phyloP scores from a whole-genome alignment of 2,329 filamentous ascomycete genomes.

The Colletotrichum sp. region DNA sequence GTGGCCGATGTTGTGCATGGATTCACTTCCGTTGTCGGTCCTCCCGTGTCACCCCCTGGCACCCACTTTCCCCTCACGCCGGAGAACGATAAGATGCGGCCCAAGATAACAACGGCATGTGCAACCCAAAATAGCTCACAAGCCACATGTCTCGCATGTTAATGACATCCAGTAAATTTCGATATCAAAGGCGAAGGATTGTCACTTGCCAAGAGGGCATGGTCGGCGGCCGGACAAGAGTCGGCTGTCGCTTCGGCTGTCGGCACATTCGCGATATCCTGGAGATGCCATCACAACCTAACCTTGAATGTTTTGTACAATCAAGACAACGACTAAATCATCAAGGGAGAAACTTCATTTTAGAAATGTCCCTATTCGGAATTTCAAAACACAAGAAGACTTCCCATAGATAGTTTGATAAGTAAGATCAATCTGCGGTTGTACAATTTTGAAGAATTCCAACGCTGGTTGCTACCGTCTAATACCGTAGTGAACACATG shows the following conservation, averaged over 20 bases:
- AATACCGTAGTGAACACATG: not conserved
- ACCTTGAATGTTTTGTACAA: not conserved
- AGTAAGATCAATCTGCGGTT: not conserved
- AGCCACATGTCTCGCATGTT: not conserved
- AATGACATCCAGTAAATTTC: not conserved
- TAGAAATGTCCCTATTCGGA: accelerated
- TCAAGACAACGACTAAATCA: not conserved
- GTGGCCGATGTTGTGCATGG: not conserved
- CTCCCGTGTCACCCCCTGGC: not conserved
- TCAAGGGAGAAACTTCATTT: not conserved
- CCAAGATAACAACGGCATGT: not conserved
- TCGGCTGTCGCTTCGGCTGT: not conserved
- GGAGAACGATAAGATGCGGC: not conserved
- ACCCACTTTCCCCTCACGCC: conserved; percentile 13
- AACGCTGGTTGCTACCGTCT: not conserved
- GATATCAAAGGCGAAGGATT: not conserved
- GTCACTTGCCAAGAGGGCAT: not conserved
- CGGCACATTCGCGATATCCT: not conserved
- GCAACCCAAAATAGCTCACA: not conserved
- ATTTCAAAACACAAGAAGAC: not conserved
- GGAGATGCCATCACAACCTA: not conserved
- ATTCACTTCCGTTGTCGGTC: not conserved
- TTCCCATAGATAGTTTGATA: not conserved
- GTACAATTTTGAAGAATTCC: not conserved
- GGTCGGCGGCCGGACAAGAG: not conserved